phyloP scores from a whole-genome alignment of 1,139 yeast species.

The Yamadazyma conglobata region DNA sequence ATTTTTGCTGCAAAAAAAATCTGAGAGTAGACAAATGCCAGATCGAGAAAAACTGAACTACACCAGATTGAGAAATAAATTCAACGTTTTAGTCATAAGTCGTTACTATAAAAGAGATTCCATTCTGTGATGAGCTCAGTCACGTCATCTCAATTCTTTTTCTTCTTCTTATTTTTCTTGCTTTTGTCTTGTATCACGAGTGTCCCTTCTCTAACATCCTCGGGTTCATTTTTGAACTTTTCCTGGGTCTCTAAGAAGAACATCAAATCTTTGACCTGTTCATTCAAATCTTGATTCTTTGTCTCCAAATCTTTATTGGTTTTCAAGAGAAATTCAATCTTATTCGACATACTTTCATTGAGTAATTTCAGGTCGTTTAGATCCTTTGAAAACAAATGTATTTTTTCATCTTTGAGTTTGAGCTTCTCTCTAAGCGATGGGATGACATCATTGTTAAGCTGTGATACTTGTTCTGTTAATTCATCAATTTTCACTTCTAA shows the following conservation, averaged over 20 bases:
- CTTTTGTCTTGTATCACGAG: conserved; percentile 39
- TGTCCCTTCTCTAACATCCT: conserved; percentile 70
- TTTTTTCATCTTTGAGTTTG: conserved; percentile 29
- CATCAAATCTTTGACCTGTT: conserved; percentile 79
- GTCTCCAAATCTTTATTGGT: conserved; percentile 24
- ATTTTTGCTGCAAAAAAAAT: no score
- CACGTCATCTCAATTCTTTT: no score
- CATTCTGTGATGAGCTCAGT: no score
- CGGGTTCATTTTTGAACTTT: conserved; percentile 65
- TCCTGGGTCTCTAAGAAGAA: conserved; percentile 72
- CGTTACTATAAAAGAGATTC: no score
- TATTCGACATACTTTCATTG: conserved; percentile 54
- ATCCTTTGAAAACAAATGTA: conserved; percentile 27
- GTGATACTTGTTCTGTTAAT: conserved; percentile 21
- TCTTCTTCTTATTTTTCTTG: conserved; percentile 19
- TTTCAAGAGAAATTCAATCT: conserved; percentile 47
- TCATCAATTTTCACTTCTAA: conserved; percentile 36
- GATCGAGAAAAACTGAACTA: no score
- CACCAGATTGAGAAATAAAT: no score
- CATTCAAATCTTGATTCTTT: conserved; percentile 53
- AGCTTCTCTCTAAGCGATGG: conserved; percentile 34
- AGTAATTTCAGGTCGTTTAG: conserved; percentile 38
- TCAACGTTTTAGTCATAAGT: no score
- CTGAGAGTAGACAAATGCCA: no score
- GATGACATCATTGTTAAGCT: conserved; percentile 24